phyloP scores from a whole-genome alignment of 2,329 filamentous ascomycete genomes.

The Lachnellula subtilissima region DNA sequence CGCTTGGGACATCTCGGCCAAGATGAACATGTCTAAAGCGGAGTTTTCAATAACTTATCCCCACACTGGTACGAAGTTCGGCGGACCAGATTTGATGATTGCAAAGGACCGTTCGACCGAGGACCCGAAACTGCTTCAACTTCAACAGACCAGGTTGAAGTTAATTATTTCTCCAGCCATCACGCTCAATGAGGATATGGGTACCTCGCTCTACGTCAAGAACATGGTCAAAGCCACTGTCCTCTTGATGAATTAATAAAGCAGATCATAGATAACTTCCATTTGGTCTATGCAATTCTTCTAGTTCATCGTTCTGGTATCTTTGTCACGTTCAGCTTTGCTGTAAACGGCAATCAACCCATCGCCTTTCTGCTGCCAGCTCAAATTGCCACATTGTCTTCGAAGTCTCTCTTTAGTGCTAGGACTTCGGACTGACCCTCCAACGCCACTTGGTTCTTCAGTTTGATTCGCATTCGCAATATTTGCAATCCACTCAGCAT shows the following conservation, averaged over 20 bases:
- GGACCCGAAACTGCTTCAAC: constrained; percentile 42
- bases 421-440: no score
- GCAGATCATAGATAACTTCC: no score
- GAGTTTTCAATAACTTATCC: constrained; percentile 46
- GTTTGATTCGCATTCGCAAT: no score
- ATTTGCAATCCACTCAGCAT: no score
- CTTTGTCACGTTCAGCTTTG: no score
- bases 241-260: constrained; percentile 21
- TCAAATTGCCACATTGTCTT: no score
- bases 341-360: no score
- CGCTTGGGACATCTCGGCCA: constrained; percentile 34
- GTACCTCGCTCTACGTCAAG: constrained; percentile 23
- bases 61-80: constrained; percentile 46
- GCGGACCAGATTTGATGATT: constrained; percentile 41
- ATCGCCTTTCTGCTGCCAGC: no score
- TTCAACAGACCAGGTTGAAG: constrained; percentile 47
- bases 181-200: constrained; percentile 47
- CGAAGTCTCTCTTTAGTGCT: no score
- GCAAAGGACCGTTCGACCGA: constrained; percentile 37
- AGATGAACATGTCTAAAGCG: constrained; percentile 40
- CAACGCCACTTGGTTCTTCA: no score
- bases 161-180: constrained; percentile 51
- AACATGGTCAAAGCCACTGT: constrained; percentile 23
- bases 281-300: no score
- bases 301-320: no score